phyloP scores from a whole-genome alignment of 148 eudicot genomes.

The Selenicereus undatus region DNA sequence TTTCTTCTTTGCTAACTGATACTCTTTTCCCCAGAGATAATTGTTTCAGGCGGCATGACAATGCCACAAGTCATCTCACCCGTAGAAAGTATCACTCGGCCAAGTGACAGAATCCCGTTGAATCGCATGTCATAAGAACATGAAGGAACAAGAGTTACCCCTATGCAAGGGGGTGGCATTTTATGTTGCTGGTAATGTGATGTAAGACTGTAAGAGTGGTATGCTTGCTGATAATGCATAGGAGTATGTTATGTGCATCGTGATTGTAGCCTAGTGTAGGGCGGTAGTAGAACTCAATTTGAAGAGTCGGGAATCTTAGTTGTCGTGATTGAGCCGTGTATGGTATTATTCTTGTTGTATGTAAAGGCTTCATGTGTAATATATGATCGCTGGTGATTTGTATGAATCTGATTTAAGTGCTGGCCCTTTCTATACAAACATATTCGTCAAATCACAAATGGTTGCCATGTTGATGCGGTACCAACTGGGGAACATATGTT shows the following conservation, averaged over 20 bases:
- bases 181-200: slow-evolving; percentile 4
- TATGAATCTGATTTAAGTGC: background rate
- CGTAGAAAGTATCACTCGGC: slow-evolving; percentile 40
- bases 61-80: slow-evolving; percentile 83
- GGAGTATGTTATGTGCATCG: background rate
- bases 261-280: background rate
- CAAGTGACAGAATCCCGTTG: slow-evolving; percentile 50
- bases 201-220: background rate
- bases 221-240: slow-evolving; percentile 10
- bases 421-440: background rate
- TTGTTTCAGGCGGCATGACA: slow-evolving; percentile 94
- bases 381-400: background rate
- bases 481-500: too few relatives aligned
- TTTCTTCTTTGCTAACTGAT: background rate
- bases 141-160: background rate
- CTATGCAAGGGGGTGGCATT: background rate
- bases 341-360: background rate
- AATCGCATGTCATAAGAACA: slow-evolving; percentile 34
- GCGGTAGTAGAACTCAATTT: background rate
- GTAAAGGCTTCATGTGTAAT: slow-evolving; percentile 17
- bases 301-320: background rate
- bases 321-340: background rate
- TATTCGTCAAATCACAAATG: too few relatives aligned
- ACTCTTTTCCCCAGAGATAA: slow-evolving; percentile 52
- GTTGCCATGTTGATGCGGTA: too few relatives aligned